A percentile compares a stretch with the other conserved stretches of the same genome.
These are phyloP conservation scores for Sphagnum magellanicum DNA, from an alignment of 228 moss, liverwort and hornwort genomes.

Conservation along the genomic window DNA sequence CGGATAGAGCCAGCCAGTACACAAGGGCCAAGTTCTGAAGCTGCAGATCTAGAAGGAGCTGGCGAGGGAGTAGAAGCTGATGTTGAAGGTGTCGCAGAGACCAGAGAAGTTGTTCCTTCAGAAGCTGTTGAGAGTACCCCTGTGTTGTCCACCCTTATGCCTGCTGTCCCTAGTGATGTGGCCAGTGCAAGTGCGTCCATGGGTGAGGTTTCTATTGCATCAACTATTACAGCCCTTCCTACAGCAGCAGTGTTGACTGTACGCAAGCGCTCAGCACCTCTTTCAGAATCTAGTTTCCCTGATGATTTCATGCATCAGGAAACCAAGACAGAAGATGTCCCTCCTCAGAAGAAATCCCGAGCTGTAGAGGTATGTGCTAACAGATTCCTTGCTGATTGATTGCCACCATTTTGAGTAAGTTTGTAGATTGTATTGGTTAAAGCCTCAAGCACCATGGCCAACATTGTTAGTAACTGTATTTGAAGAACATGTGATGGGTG, in stretches of 20 bases:
- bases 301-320: constrained; percentile 38
- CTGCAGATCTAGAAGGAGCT: constrained; percentile 61
- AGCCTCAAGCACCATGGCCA: too few relatives aligned
- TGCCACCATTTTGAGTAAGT: too few relatives aligned
- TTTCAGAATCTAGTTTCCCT: constrained; percentile 20
- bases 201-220: constrained; percentile 26
- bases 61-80: constrained; percentile 61
- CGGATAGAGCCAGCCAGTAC: constrained; percentile 75
- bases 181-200: constrained; percentile 11
- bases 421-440: too few relatives aligned
- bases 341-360: constrained; percentile 68
- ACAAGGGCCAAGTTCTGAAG: constrained; percentile 41
- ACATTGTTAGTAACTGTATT: too few relatives aligned
- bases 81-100: constrained; percentile 48
- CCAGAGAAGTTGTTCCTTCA: constrained; percentile 18
- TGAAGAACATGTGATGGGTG: too few relatives aligned
- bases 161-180: constrained; percentile 19
- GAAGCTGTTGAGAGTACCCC: constrained; percentile 39
- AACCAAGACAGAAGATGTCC: constrained; percentile 52
- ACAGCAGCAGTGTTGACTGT: constrained; percentile 29
- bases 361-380: constrained; percentile 28
- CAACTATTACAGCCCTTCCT: constrained; percentile 16
- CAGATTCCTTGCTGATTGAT: too few relatives aligned
- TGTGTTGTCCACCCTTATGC: constrained; percentile 14
- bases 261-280: constrained; percentile 66